phyloP scores from a whole-genome alignment of 2,329 filamentous ascomycete genomes.

The Taxawa tesnikishii region DNA sequence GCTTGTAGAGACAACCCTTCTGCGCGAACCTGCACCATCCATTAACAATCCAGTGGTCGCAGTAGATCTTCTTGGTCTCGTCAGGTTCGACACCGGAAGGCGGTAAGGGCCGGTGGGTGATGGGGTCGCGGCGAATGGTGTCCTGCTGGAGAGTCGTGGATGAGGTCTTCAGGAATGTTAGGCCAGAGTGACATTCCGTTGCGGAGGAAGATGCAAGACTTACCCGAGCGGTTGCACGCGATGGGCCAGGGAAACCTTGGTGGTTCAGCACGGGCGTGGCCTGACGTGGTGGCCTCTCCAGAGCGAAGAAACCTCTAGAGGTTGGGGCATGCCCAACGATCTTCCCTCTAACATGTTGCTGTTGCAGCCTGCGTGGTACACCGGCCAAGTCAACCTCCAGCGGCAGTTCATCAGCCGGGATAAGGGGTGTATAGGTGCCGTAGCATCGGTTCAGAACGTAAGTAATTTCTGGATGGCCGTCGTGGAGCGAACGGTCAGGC shows the following conservation, averaged over 20 bases:
- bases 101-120: conserved; percentile 11
- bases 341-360: no score
- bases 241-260: no score
- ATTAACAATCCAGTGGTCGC: conserved; percentile 80
- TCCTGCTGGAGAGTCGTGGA: background rate
- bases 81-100: conserved; percentile 28
- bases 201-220: no score
- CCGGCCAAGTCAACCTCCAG: conserved; percentile 22
- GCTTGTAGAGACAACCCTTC: conserved; percentile 79
- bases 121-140: conserved; percentile 1
- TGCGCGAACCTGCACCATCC: conserved; percentile 77
- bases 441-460: conserved; percentile 27
- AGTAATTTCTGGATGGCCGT: background rate
- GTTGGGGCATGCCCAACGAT: conserved; percentile 15
- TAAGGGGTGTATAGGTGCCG: conserved; percentile 24
- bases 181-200: no score
- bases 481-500: no score
- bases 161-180: no score
- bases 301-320: conserved; percentile 13
- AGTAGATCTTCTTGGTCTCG: conserved; percentile 57
- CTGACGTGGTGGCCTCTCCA: conserved; percentile 8
- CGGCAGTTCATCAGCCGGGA: conserved; percentile 32
- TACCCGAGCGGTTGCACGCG: no score
- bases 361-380: conserved; percentile 22
- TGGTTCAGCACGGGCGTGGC: conserved; percentile 7